phyloP scores from a whole-genome alignment of 2,329 filamentous ascomycete genomes.

The Colletotrichum cuscutae region DNA sequence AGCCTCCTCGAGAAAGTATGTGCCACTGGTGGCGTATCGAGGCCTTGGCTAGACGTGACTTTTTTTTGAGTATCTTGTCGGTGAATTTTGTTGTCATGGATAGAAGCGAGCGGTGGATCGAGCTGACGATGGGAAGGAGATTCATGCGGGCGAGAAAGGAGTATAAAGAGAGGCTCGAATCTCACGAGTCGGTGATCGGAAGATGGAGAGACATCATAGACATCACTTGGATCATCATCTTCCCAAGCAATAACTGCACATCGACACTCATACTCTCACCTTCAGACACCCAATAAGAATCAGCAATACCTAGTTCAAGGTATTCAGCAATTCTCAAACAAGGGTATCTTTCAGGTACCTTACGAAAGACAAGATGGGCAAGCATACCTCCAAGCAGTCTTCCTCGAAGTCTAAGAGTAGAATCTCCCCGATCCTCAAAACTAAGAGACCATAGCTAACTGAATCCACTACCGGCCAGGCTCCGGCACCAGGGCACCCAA shows the following conservation, averaged over 20 bases:
- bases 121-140: background rate
- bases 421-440: too few relatives aligned
- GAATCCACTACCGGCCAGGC: background rate
- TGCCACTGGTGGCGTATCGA: slow-evolving; percentile 4
- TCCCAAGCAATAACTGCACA: background rate
- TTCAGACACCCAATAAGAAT: too few relatives aligned
- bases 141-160: background rate
- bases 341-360: too few relatives aligned
- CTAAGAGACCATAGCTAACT: background rate
- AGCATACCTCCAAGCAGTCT: slow-evolving; percentile 16
- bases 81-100: background rate
- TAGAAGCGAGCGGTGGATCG: background rate
- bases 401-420: slow-evolving; percentile 18
- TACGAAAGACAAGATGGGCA: background rate
- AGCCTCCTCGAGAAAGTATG: slow-evolving; percentile 5
- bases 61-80: background rate
- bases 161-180: background rate
- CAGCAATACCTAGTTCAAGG: background rate
- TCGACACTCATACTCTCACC: background rate
- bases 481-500: background rate
- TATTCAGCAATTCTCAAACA: background rate
- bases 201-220: background rate
- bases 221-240: background rate
- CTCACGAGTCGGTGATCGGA: background rate
- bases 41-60: background rate